phyloP scores from a whole-genome alignment of 2,329 filamentous ascomycete species.

The Scedosporium minutisporum region DNA sequence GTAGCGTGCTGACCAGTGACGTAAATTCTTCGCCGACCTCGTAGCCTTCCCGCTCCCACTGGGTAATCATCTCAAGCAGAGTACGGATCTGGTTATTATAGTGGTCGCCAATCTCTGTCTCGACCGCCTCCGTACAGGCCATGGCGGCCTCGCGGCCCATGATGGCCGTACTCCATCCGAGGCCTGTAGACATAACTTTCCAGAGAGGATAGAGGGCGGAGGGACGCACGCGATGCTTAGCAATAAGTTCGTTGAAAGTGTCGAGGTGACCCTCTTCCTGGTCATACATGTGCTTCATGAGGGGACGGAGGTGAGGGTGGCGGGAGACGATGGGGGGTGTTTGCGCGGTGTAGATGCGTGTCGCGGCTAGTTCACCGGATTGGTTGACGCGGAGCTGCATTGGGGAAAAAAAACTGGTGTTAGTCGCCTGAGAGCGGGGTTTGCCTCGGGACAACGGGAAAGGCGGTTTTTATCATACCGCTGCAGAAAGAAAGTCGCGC shows the following conservation, averaged over 20 bases:
- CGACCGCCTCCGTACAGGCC: slow-evolving; percentile 96
- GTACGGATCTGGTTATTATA: slow-evolving; percentile 87
- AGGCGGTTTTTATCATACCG: slow-evolving; percentile 34
- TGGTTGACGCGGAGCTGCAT: slow-evolving; percentile 82
- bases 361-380: slow-evolving; percentile 92
- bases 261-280: slow-evolving; percentile 83
- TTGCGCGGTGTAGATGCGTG: slow-evolving; percentile 86
- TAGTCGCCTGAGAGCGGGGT: background rate
- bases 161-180: slow-evolving; percentile 84
- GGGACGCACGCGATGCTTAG: slow-evolving; percentile 80
- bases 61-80: slow-evolving; percentile 69
- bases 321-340: slow-evolving; percentile 68
- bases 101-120: slow-evolving; percentile 94
- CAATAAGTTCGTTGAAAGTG: slow-evolving; percentile 76
- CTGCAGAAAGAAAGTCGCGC: slow-evolving; percentile 64
- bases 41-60: slow-evolving; percentile 69
- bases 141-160: slow-evolving; percentile 91
- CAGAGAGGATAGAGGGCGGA: slow-evolving; percentile 90
- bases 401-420: background rate
- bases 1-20: slow-evolving; percentile 61
- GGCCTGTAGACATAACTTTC: slow-evolving; percentile 65
- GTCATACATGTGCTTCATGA: slow-evolving; percentile 98
- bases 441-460: background rate
- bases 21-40: slow-evolving; percentile 70
- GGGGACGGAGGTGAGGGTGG: slow-evolving; percentile 76